Conservation (phyloP, 768 basidiomycete genomes). For the Boletellus emodensis region DNA sequence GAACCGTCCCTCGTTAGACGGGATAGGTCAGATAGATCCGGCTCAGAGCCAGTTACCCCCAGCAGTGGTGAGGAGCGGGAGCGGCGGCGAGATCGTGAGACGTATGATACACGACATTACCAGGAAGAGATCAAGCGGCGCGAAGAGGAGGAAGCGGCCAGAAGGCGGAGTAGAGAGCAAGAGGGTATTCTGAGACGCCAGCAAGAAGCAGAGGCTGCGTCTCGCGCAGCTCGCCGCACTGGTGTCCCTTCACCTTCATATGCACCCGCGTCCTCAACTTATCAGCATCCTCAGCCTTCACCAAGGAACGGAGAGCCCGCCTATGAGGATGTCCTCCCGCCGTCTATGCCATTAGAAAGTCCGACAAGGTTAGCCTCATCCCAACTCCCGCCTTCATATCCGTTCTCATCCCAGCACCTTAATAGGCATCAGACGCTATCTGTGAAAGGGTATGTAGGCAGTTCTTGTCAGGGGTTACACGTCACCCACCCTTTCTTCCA, state of each 20-base stretch:
- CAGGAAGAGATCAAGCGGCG: conserved; percentile 43
- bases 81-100: conserved; percentile 27
- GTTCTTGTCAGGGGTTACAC: not conserved
- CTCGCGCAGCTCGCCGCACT: conserved; percentile 40
- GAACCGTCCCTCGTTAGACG: conserved; percentile 24
- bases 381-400: conserved; percentile 33
- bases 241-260: conserved; percentile 27
- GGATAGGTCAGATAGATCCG: conserved; percentile 19
- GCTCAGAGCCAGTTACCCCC: conserved; percentile 27
- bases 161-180: conserved; percentile 48
- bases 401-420: conserved; percentile 27
- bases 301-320: conserved; percentile 30
- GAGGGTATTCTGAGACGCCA: conserved; percentile 57
- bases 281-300: conserved; percentile 32
- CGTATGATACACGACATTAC: conserved; percentile 30
- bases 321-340: conserved; percentile 32
- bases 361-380: conserved; percentile 52
- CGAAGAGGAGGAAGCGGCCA: conserved; percentile 45
- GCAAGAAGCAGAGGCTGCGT: conserved; percentile 53
- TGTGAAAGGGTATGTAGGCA: conserved; percentile 34
- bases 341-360: conserved; percentile 60
- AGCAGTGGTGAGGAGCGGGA: conserved; percentile 24
- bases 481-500: conserved; percentile 15
- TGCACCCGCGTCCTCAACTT: conserved; percentile 29
- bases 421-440: conserved; percentile 27